These are phyloP conservation scores for Pseudogymnoascus sp. DNA, from an alignment of 2,329 filamentous ascomycete genomes.

Conservation along the genomic window DNA sequence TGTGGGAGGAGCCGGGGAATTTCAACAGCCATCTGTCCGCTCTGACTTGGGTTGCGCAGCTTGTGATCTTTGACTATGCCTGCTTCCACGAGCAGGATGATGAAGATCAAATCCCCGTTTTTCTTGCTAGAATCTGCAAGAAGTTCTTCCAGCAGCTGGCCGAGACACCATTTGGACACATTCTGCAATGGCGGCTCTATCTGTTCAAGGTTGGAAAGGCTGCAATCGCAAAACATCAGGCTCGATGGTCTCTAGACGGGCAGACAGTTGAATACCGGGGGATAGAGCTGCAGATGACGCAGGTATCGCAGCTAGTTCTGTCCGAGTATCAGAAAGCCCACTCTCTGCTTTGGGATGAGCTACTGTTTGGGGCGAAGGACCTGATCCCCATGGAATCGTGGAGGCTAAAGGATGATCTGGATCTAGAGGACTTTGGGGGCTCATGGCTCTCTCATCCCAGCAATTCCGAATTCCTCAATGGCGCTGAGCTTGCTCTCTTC, in stretches of 20 bases:
- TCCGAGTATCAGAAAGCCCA: slow-evolving; percentile 12
- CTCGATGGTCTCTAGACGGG: slow-evolving; percentile 11
- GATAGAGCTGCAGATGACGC: slow-evolving; percentile 13
- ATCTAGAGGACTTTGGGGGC: no score
- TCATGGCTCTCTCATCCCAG: no score
- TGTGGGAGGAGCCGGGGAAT: slow-evolving; percentile 11
- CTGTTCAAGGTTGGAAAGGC: neutral
- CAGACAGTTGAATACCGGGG: slow-evolving; percentile 13
- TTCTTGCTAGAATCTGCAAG: no score
- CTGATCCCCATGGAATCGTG: no score
- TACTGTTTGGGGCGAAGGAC: slow-evolving; percentile 8
- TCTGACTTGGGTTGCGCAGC: slow-evolving; percentile 13
- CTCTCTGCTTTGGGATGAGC: slow-evolving; percentile 10
- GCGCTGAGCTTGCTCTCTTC: slow-evolving; percentile 11
- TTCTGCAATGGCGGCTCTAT: neutral
- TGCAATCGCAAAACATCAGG: slow-evolving; percentile 13
- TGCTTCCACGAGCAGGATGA: slow-evolving; percentile 14
- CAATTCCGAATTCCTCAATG: no score
- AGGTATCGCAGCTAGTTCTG: slow-evolving; percentile 12
- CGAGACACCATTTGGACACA: slow-evolving; percentile 11
- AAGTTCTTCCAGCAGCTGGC: no score
- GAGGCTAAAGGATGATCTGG: no score
- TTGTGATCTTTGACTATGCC: slow-evolving; percentile 11
- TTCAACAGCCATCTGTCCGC: slow-evolving; percentile 13
- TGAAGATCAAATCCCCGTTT: no score